Base-by-base conservation (phyloP, 768 basidiomycete genomes). In the Naganishia randhawae region DNA sequence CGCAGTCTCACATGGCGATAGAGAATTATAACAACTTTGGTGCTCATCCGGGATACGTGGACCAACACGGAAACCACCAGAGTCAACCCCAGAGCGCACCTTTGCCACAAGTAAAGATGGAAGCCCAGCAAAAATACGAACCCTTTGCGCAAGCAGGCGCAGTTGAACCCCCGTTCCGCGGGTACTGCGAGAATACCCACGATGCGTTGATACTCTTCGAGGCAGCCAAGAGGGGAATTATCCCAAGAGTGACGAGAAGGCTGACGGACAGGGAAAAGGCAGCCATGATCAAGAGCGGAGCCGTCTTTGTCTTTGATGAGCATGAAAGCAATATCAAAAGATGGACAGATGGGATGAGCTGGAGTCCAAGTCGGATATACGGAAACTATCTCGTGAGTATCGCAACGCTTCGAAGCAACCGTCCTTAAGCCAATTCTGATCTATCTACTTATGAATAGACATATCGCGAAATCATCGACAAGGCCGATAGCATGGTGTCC, bases 181-280 rank as follows among this genome's bases (percentile, higher is more conserved):
- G 94, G 22, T 96, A 89, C 86, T 91, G 97, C 83, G 91, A 93
- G 78, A 90, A 92, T 3, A 96, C 94, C 0, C 88, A 89, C 73
- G 94, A 97, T 81, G 92, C 93, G 8, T 85, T 97, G n/a, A 87
- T 97, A 77, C 89, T 97, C 78, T 90, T 97, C 76, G 94, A 98
- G 77, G 94, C 93, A 8, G 92, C 92, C 42, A 85, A 89, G 55
- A 84, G 89, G 35, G 92, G 92, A 29, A 85, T 93, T 73, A 92
- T 96, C 41, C 93, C 93, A 10, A 85, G 92, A 67, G 91, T 98
- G 27, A 94, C 92, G 37, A 86, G 94, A 48, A 86, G 94, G 45
- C 86, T 98, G 61, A 90, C 92, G 70, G 94, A 96, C 77, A 85
- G 89, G 35, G 94, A 98, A 80, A 86, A 92, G 67, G 37, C 25